phyloP scores from a whole-genome alignment of 2,329 filamentous ascomycete species.

The Allantophomopsis lycopodina region DNA sequence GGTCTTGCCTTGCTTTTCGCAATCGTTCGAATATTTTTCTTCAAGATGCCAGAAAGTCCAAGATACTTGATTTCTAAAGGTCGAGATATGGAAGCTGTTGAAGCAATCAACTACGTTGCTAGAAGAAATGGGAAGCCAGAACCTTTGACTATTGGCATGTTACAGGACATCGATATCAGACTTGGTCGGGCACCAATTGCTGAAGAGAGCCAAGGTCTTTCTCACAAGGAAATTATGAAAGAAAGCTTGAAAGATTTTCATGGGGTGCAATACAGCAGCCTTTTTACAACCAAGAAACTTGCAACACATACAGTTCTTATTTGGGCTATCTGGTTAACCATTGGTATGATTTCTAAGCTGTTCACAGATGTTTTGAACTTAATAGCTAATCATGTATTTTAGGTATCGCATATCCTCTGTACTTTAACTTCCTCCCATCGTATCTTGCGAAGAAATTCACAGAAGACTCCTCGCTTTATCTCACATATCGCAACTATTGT shows the following conservation, averaged over 20 bases:
- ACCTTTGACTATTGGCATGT: slow-evolving; percentile 61
- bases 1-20: neutral
- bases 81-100: slow-evolving; percentile 65
- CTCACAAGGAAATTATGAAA: slow-evolving; percentile 8
- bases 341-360: slow-evolving; percentile 43
- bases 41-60: slow-evolving; percentile 24
- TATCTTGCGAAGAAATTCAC: slow-evolving; percentile 49
- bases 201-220: slow-evolving; percentile 3
- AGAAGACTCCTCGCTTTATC: slow-evolving; percentile 20
- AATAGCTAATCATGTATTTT: too few relatives aligned
- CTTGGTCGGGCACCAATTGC: slow-evolving; percentile 21
- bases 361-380: too few relatives aligned
- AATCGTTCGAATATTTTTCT: too few relatives aligned
- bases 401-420: slow-evolving; percentile 50
- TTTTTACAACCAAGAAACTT: slow-evolving; percentile 42
- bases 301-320: slow-evolving; percentile 39
- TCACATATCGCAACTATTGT: slow-evolving; percentile 67
- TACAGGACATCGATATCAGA: slow-evolving; percentile 31
- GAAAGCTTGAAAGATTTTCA: slow-evolving; percentile 52
- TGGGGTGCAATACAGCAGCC: slow-evolving; percentile 47
- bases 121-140: slow-evolving; percentile 55
- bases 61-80: slow-evolving; percentile 71
- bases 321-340: slow-evolving; percentile 72
- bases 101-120: slow-evolving; percentile 67
- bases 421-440: slow-evolving; percentile 83